phyloP scores from a whole-genome alignment of 2,329 filamentous ascomycete species.

The Emmonsiellopsis sp. region DNA sequence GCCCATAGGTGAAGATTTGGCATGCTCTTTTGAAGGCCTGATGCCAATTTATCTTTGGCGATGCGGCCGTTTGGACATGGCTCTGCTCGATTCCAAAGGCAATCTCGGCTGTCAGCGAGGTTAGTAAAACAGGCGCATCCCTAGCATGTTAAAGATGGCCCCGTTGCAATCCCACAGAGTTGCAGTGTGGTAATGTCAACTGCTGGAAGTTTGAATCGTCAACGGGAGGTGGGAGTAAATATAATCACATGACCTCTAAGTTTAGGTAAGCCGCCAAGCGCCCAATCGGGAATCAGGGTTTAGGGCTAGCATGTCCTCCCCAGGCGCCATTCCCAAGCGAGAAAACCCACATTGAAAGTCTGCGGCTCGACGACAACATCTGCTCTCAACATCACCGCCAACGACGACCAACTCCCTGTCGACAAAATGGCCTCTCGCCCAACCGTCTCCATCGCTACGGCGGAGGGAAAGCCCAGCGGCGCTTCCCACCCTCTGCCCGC shows the following conservation, averaged over 20 bases:
- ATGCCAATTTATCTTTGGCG: no score
- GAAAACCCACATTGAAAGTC: slow-evolving; percentile 30
- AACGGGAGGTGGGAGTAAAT: background rate
- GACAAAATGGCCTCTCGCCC: slow-evolving; percentile 85
- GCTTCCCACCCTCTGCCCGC: slow-evolving; percentile 86
- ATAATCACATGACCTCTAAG: no score
- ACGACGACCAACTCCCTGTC: slow-evolving; percentile 30
- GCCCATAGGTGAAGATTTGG: no score
- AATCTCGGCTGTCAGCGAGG: no score
- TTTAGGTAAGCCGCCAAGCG: background rate
- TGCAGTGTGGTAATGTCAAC: no score
- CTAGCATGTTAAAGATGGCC: no score
- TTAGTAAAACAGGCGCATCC: no score
- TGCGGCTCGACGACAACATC: slow-evolving; percentile 6
- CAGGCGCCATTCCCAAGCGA: slow-evolving; percentile 30
- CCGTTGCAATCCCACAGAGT: no score
- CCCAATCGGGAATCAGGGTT: slow-evolving; percentile 23
- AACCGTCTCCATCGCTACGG: slow-evolving; percentile 93
- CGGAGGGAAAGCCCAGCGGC: slow-evolving; percentile 87
- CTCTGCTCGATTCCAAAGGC: no score
- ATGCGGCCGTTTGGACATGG: no score
- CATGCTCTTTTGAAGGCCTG: no score
- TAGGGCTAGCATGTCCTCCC: slow-evolving; percentile 26
- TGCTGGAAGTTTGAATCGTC: no score
- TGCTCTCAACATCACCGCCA: slow-evolving; percentile 14